Base-by-base conservation (phyloP, 2,329 filamentous ascomycete species). In the Peltaster fructicola region DNA sequence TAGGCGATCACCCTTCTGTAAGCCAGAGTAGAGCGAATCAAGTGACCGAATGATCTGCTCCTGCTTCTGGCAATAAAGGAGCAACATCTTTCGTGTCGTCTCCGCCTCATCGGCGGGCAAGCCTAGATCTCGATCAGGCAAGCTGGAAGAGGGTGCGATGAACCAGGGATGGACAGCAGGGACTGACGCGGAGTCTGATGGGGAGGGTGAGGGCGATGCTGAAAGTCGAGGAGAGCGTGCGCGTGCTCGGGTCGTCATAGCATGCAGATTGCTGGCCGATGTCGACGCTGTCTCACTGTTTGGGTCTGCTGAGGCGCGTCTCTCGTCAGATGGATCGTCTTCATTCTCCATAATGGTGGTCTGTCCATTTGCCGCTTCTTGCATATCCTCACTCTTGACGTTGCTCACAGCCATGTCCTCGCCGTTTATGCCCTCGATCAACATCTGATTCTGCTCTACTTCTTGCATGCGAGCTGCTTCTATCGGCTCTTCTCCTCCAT, bases 61-160 rank as follows among this genome's bases (percentile, higher is more conserved):
- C 44, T 88, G 79, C 48, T 85, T 85, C 41, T 85, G 79, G 14
- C 85, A 70, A 45, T 80, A 85, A 7, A 79, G 55, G 35, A 80
- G 65, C 23, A 88, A 59, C 10, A 82, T 52, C 29, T 73, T 65
- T 30, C 79, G 69, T 20, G 79, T 71, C 31, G 88, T 77, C 35
- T 84, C 77, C 1, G 80, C 80, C 51, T 88, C 79, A 14, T 59
- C 52, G 10, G 70, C 60, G 1, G 78, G 77, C 3, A 90, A 63
- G 2, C 74, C 74, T 18, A 78, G 55, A 43, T 82, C 70, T 27
- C 72, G 63, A 45, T 84, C 73, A 2, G 73, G 64, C 26, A 64
- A 60, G 13, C 68, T 65, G 15, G 65, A 56, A 14, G 54, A 44
- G 0, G 79, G 74, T 17, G 73, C 65, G 20, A 70, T 50, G 50